Evolutionary conservation across 139 green algal species (phyloP), one percentile per base, ranked within the genome.

Genomic region (Tetradesmus lagerheimii): DNA sequence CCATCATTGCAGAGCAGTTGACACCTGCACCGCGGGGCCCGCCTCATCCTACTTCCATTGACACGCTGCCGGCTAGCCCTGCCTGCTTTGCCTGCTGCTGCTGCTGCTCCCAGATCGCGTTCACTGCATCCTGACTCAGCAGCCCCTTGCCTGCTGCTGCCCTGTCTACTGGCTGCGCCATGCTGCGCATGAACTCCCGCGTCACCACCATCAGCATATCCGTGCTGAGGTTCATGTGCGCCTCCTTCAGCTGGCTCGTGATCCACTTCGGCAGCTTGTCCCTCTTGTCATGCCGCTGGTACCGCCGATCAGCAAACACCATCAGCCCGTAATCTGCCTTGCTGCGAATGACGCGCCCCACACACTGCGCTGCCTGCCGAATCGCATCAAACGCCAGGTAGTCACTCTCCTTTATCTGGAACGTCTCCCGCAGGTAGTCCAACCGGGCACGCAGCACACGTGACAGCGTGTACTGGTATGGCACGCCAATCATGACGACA

Each of bases 351-450:
- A 99, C 98, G 15, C 98, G 94, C 2, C 98, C 98, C 74, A 99
- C 95, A 92, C 98, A 99, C 95, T 99, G 98, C 31, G 98, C 97
- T 31, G 97, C 96, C 94, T 99, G 98, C 18, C 97, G 89, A 34
- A 99, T 93, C 9, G 98, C 98, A 86, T 99, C 98, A 93, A 99
- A 99, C 2, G 98, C 95, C 67, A 99, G 93, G 91, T 98, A 99
- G 92, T 99, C 97, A 66, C 95, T 96, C 89, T 99, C 98, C 93
- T 97, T 93, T 71, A 96, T 95, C 79, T 97, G 93, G 92, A 98
- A 98, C 0, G 95, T 97, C 87, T 98, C 97, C 0, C 83, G 90
- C 87, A 99, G 94, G 94, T 99, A 99, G 93, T 99, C 97, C 91
- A 99, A 95, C 71, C 97, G 92, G 18, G 93, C 92, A 76, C 97